These are phyloP conservation scores for Candida caryicola DNA, from an alignment of 805 yeast genomes.

Conservation along the genomic window DNA sequence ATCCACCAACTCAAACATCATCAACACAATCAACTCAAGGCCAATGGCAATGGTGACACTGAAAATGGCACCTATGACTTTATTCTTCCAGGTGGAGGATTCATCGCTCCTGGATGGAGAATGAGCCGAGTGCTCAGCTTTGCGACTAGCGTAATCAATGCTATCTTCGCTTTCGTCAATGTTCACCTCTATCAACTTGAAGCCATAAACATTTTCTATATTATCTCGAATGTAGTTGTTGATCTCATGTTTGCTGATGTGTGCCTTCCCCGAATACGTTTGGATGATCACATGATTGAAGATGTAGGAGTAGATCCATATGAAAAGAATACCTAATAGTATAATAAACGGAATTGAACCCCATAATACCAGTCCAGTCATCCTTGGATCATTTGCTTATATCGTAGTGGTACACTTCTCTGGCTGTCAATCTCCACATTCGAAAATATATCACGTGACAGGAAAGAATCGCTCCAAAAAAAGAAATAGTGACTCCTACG, in stretches of 20 bases:
- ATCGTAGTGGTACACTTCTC: too few relatives aligned
- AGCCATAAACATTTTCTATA: constrained; percentile 15
- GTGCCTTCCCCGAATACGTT: constrained; percentile 18
- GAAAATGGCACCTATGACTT: constrained; percentile 25
- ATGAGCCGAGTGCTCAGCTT: too few relatives aligned
- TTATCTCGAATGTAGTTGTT: constrained; percentile 19
- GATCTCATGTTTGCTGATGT: constrained; percentile 21
- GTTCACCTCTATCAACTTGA: constrained; percentile 14
- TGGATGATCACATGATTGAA: constrained; percentile 26
- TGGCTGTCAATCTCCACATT: too few relatives aligned
- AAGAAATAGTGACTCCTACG: too few relatives aligned
- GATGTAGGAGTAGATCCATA: constrained; percentile 21
- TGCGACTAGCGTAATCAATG: constrained; percentile 2
- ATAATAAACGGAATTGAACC: constrained; percentile 14
- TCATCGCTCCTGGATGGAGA: too few relatives aligned
- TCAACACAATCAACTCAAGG: constrained; percentile 28
- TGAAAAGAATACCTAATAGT: constrained; percentile 10
- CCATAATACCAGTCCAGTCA: constrained; percentile 2
- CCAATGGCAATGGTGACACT: constrained; percentile 30
- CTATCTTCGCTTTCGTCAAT: constrained; percentile 15
- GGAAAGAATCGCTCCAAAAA: too few relatives aligned
- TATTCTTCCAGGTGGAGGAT: too few relatives aligned
- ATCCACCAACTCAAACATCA: constrained; percentile 36
- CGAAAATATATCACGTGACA: too few relatives aligned
- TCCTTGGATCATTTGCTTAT: not conserved